These are phyloP conservation scores for Galeopsis tetrahit DNA, from an alignment of 257 asterid genomes.

Conservation along the genomic window DNA sequence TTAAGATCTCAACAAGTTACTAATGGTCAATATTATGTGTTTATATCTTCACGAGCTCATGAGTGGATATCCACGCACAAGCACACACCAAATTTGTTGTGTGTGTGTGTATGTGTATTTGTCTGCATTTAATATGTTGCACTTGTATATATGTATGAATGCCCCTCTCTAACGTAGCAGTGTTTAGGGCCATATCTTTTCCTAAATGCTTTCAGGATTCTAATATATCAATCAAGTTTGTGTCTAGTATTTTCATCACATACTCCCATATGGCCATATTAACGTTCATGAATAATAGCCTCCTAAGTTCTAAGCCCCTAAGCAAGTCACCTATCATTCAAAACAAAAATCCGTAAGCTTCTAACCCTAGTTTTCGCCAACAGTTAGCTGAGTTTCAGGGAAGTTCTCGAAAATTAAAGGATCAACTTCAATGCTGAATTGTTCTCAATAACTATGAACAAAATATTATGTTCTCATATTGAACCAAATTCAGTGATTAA, in stretches of 20 bases:
- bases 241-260: background rate
- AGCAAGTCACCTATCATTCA: background rate
- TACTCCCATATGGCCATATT: background rate
- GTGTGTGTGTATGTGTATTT: background rate
- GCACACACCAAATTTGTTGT: background rate
- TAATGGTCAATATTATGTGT: slow-evolving; percentile 2
- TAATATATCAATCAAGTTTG: background rate
- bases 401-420: slow-evolving; percentile 1
- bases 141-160: background rate
- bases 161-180: background rate
- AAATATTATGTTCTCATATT: slow-evolving; percentile 1
- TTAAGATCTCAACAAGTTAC: background rate
- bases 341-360: background rate
- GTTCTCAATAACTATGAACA: slow-evolving; percentile 1
- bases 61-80: background rate
- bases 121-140: background rate
- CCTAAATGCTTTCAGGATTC: background rate
- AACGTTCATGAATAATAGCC: background rate
- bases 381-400: slow-evolving; percentile 4
- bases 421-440: background rate
- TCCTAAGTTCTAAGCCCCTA: background rate
- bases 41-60: background rate
- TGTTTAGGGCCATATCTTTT: background rate
- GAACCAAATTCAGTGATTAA: background rate
- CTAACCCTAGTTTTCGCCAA: slow-evolving; percentile 14